Evolutionary conservation across 495 filamentous ascomycete species (phyloP).

Genomic region (Penicillium cosmopolitanum): DNA sequence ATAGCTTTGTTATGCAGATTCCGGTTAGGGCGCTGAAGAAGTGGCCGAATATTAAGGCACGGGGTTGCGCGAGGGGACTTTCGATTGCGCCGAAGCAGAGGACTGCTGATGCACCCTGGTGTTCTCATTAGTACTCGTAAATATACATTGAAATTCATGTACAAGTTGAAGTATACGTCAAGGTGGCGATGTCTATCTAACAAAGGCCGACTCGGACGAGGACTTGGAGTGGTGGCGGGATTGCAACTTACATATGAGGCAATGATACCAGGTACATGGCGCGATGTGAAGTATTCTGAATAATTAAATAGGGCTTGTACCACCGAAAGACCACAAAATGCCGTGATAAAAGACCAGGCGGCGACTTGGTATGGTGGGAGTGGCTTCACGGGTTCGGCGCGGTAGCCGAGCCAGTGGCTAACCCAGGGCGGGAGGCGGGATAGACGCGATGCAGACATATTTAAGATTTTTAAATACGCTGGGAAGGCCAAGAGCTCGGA

Average conservation of each 20-base stretch:
- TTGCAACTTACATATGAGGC: slow-evolving; percentile 37
- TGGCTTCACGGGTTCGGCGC: slow-evolving; percentile 28
- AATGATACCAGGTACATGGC: slow-evolving; percentile 37
- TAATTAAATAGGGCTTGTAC: slow-evolving; percentile 40
- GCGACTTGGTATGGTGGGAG: slow-evolving; percentile 28
- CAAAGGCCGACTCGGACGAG: not conserved
- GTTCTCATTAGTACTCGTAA: not conserved
- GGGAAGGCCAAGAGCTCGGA: not conserved
- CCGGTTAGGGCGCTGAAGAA: slow-evolving; percentile 66
- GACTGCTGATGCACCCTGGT: slow-evolving; percentile 70
- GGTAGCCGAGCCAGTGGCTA: slow-evolving; percentile 45
- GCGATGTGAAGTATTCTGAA: slow-evolving; percentile 33
- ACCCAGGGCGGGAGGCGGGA: slow-evolving; percentile 38
- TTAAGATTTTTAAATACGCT: not conserved
- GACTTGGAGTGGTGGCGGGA: not conserved
- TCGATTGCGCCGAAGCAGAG: slow-evolving; percentile 69
- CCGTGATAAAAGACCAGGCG: slow-evolving; percentile 39
- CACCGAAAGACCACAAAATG: slow-evolving; percentile 40
- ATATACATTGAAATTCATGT: not conserved
- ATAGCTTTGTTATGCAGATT: slow-evolving; percentile 68
- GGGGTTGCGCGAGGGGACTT: slow-evolving; percentile 76
- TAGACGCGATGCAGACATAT: slow-evolving; percentile 30
- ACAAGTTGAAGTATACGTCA: not conserved
- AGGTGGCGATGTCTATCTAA: not conserved
- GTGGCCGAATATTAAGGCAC: slow-evolving; percentile 71